Base-by-base conservation (phyloP, 768 basidiomycete genomes). In the Lactarius hengduanensis region DNA sequence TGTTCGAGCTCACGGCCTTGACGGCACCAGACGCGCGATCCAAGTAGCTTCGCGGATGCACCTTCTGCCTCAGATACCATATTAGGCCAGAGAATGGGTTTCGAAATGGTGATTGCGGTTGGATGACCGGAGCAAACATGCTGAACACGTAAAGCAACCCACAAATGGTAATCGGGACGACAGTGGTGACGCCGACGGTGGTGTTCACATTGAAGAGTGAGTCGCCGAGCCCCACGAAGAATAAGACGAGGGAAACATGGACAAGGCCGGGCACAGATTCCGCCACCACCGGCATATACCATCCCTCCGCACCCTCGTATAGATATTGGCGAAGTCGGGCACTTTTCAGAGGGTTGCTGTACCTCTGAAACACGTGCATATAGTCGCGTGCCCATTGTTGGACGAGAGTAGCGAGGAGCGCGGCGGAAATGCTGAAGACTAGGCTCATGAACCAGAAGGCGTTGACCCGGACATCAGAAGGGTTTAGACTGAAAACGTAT, bases 361-460 rank as follows among this genome's bases (percentile, higher is more conserved):
- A 30, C 74, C 68, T 34, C 76, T 74, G 38, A 73, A 75, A 69
- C 61, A 67, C 43, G 16, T 62, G 62, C 54, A 66, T 47, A 62
- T 80, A 80, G 47, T 78, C 75, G 13, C 78, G 76, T 1, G 79
- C 73, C 83, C 83, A 84, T 63, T 82, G 80, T 69, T 84, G 79
- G 32, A 81, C 79, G 5, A 85, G 69, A 15, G 80, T 82, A n/a
- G 81, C 81, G 7, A 73, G 65, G 20, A 83, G 74, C 64, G 79
- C 81, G 41, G 79, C 77, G 4, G 74, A 74, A 18, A 84, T 74
- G 65, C 80, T 82, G 55, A 80, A 72, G 2, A 71, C 61, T 0
- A 75, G 68, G 53, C 72, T 72, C n/a, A 69, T 60, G 69, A 83
- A 82, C 80, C 79, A 83, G 8, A 81, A 72, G 0, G 67, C 71